These are phyloP conservation scores for Boletus rubescentipes DNA, from an alignment of 768 basidiomycete genomes.

Conservation along the genomic window DNA sequence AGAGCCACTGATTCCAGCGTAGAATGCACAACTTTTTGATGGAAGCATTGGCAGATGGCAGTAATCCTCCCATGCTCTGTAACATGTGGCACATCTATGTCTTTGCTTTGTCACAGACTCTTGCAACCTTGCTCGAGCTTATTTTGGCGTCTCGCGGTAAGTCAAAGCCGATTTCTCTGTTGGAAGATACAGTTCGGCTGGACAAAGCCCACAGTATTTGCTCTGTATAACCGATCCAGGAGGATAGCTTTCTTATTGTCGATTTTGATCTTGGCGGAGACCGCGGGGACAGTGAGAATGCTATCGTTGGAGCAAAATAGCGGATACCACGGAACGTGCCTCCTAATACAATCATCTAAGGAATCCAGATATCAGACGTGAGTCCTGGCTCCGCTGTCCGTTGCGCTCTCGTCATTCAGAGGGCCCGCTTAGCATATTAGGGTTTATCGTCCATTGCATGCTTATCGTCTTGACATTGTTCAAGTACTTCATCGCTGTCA, in stretches of 20 bases:
- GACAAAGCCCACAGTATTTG: constrained; percentile 13
- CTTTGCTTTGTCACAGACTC: not conserved
- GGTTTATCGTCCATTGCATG: constrained; percentile 13
- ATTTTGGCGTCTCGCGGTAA: constrained; percentile 19
- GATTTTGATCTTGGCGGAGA: constrained; percentile 4
- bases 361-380: constrained; percentile 9
- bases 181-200: not conserved
- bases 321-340: constrained; percentile 8
- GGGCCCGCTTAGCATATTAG: constrained; percentile 7
- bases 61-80: constrained; percentile 9
- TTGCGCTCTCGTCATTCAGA: not conserved
- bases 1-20: not conserved
- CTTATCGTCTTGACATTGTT: constrained; percentile 15
- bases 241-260: constrained; percentile 7
- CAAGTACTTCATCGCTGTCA: constrained; percentile 20
- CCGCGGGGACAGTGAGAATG: not conserved
- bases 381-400: not conserved
- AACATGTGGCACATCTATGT: constrained; percentile 12
- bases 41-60: constrained; percentile 8
- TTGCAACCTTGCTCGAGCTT: constrained; percentile 15
- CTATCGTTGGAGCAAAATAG: not conserved
- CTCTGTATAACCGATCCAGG: constrained; percentile 20
- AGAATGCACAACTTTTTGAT: constrained; percentile 19
- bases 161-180: not conserved
- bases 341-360: not conserved